Base-by-base conservation (phyloP, 169 alveolate species). In the Plasmodium relictum region DNA sequence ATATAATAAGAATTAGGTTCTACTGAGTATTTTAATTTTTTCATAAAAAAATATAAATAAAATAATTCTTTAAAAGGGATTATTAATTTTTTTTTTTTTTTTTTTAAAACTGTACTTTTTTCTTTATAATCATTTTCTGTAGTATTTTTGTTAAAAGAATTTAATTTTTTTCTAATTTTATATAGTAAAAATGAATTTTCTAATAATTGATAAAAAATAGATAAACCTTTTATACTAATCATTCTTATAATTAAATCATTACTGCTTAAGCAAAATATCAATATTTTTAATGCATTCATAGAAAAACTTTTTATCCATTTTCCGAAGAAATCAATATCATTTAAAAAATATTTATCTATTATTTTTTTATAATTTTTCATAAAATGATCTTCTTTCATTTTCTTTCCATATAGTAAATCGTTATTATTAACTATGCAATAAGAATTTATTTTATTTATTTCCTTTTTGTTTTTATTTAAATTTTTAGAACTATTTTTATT, bases 241-340 rank as follows among this genome's bases (percentile, higher is more conserved):
- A 72, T 86, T 18, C 92, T 86, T 31, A 72, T 76, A 39, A 86
- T 86, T 12, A 86, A 24, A 52, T 86, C 92, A 65, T 72, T 86
- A 58, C 92, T 86, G 50, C 92, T 86, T 74, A 86, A 71, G 39
- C 78, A 86, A 41, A 70, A 86, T 71, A 86, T 71, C 61, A 86
- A 66, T 26, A 86, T 58, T 44, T 86, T 86, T 52, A 86, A 71
- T 59, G 88, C 92, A 16, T 58, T 44, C 58, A 61, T 58, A 39
- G 92, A 86, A 71, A 86, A 86, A 2, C 6, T 24, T 61, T 71
- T 71, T 56, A 86, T 71, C 92, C 92, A 86, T 20, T 70, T 58
- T 8, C 92, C 92, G n/a, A 70, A 69, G 61, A 86, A 86, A 73
- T 86, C 92, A 16, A 86, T 72, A 71, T 86, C 92, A 31, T 72